Base-by-base conservation (phyloP, 2,329 filamentous ascomycete genomes). In the Tolypocladium amazonense region DNA sequence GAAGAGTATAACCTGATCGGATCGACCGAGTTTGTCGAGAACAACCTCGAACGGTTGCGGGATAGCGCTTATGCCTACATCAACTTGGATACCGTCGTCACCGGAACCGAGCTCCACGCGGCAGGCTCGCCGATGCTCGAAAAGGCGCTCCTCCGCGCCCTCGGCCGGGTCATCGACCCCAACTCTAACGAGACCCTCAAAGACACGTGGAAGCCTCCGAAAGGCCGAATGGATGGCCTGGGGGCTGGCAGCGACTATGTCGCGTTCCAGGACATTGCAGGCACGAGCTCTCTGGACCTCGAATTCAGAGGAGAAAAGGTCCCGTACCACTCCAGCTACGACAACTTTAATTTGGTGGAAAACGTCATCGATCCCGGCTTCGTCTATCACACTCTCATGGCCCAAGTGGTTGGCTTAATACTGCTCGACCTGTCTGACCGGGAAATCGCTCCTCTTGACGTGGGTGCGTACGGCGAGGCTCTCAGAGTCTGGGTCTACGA, bases 21-120 rank as follows among this genome's bases (percentile, higher is more conserved):
- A 11, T 96, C 91, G 14, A 97, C 94, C 1, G 94, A 99, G 72
- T 93, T 89, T 68, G 94, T 99, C 54, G 94, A 99, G 75, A 88
- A 89, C 55, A 87, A 93, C 65, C 79, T 91, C 35, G 86, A 92
- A 0, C 72, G 77, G 3, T 79, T 99, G 8, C 87, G 90, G 50
- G 77, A 82, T 23, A 82, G 94, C 66, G 93, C 84, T 0, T 85
- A 90, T 63, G 92, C 89, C 12, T 99, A 99, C 69, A 80, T 99
- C 64, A 99, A 99, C 69, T 86, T 99, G 47, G 93, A 93, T 70
- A 84, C 87, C 1, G 93, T 88, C 39, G 87, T 97, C 4, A 83
- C 83, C 2, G 94, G 94, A 7, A 75, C 79, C 58, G 79, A 88
- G 14, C 91, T 99, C 69, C 81, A 83, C 64, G 93, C 90, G 11